Conservation (phyloP, 1,284 basidiomycete species). For the Ganoderma boninense region DNA sequence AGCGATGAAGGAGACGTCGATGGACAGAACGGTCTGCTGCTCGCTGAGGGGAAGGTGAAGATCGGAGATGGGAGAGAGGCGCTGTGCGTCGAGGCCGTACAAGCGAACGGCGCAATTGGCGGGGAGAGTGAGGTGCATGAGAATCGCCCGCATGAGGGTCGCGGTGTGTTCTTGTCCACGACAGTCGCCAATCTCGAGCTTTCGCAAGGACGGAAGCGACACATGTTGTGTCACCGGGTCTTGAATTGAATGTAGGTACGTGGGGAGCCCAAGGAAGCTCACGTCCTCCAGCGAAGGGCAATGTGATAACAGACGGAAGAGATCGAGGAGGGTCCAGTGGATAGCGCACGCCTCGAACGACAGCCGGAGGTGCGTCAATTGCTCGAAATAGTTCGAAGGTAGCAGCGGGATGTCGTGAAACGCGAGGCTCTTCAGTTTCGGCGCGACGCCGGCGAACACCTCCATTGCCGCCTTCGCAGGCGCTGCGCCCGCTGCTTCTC, state of each 20-base stretch:
- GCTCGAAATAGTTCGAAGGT: conserved; percentile 21
- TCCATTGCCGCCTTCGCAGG: conserved; percentile 5
- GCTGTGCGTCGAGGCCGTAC: conserved; percentile 16
- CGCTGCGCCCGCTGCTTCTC: background rate
- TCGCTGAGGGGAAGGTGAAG: conserved; percentile 5
- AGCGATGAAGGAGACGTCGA: conserved; percentile 21
- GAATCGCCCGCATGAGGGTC: conserved; percentile 16
- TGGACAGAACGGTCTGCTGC: conserved; percentile 1
- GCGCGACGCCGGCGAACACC: conserved; percentile 22
- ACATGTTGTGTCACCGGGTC: background rate
- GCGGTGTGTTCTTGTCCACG: conserved; percentile 14
- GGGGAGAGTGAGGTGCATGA: conserved; percentile 17
- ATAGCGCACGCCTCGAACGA: conserved; percentile 14
- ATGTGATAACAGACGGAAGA: conserved; percentile 12
- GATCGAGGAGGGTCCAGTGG: conserved; percentile 19
- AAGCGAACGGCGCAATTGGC: conserved; percentile 17
- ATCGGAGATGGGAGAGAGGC: conserved; percentile 7
- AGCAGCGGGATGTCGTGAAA: conserved; percentile 28
- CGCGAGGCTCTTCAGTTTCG: conserved; percentile 19
- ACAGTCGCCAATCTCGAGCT: conserved; percentile 21
- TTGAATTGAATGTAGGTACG: conserved; percentile 15
- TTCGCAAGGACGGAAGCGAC: conserved; percentile 12
- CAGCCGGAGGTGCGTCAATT: conserved; percentile 10
- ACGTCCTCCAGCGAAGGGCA: conserved; percentile 11
- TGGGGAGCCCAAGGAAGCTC: conserved; percentile 20